Evolutionary conservation across 164 flowering plant species (phyloP), one percentile per base, ranked within the genome.

Genomic region (Tetrastigma voinierianum): DNA sequence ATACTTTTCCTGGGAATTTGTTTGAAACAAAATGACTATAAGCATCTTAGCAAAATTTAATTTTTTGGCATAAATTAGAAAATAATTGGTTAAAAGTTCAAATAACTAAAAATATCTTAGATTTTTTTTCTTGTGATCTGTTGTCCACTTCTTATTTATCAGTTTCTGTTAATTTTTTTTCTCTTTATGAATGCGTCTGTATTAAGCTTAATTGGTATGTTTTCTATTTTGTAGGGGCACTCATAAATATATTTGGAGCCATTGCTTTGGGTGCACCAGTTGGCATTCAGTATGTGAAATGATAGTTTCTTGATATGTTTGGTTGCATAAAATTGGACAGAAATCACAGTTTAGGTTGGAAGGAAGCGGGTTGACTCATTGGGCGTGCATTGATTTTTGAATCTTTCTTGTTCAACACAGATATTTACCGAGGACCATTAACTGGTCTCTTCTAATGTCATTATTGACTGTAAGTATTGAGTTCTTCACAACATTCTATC

Each of bases 361-460:
- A 46, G 16, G 44, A 20, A 20, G 46, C n/a, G 47, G 44, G 1
- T 68, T 46, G 4, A 54, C 19, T 32, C 40, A 4, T 32, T n/a
- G n/a, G 19, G 9, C 40, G 46, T 1, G 40, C 17, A 9, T 25
- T 65, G 47, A 72, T 66, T 23, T 23, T 48, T 64, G 40, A 13
- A 19, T 13, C 15, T 68, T 45, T 44, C 57, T 21, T 32, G 0
- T 63, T 73, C 55, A 59, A 51, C 18, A 46, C 82, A 95, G 98
- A 83, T 81, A 83, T 62, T 55, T 90, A 4, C 17, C 46, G 24
- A 86, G 70, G 73, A 95, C 97, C 16, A 15, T 86, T 47, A 63
- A 83, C 65, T 95, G 98, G 97, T 90, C 98, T 45, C 78, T 89
- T 68, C 69, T 92, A 66, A 92, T 92, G 96, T 90, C 98, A 43